phyloP scores from a whole-genome alignment of 768 basidiomycete genomes.

The Tremella yokohamensis region DNA sequence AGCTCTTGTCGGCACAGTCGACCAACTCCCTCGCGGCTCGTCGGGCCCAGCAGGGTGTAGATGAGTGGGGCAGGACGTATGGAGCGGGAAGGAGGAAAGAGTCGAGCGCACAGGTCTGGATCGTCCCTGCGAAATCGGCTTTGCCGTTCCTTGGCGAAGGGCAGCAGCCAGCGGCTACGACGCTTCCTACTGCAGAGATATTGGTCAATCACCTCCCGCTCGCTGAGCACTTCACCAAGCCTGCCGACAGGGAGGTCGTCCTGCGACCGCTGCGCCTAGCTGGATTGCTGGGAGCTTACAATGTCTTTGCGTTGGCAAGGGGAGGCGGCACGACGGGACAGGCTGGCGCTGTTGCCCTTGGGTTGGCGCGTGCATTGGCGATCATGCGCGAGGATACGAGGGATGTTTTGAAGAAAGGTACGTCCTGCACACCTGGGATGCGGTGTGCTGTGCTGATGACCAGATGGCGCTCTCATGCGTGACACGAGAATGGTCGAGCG shows the following conservation, averaged over 20 bases:
- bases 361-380: constrained; percentile 49
- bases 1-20: not conserved
- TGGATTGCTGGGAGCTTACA: constrained; percentile 80
- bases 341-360: constrained; percentile 73
- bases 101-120: constrained; percentile 86
- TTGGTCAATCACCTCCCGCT: constrained; percentile 82
- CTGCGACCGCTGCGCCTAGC: constrained; percentile 79
- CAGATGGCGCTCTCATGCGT: constrained; percentile 79
- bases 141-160: constrained; percentile 7
- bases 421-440: constrained; percentile 31
- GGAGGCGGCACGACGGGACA: constrained; percentile 92
- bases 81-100: constrained; percentile 84
- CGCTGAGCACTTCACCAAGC: constrained; percentile 69
- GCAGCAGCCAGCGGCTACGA: constrained; percentile 3
- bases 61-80: constrained; percentile 77
- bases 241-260: constrained; percentile 73
- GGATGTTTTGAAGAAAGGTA: constrained; percentile 69
- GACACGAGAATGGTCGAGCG: constrained; percentile 98
- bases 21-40: constrained; percentile 39
- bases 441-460: not conserved
- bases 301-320: constrained; percentile 64
- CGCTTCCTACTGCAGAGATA: constrained; percentile 59
- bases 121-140: constrained; percentile 56
- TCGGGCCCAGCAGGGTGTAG: constrained; percentile 61
- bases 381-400: constrained; percentile 68